Evolutionary conservation across 306 rosid genomes (phyloP), one percentile per base, ranked within the genome.

Genomic region (Heteromeles arbutifolia): DNA sequence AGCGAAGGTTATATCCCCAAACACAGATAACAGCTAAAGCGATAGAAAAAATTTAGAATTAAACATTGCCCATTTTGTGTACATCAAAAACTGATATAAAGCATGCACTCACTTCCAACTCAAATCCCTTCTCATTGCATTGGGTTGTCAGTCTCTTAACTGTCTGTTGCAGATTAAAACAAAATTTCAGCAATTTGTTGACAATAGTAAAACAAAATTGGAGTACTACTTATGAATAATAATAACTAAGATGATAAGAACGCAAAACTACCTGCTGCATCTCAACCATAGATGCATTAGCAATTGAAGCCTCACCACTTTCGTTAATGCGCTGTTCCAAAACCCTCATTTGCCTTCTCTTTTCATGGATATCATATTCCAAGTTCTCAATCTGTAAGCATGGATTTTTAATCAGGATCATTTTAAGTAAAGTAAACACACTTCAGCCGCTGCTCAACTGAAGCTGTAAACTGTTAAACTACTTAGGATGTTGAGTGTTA

Each of bases 331-430:
- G 88, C 80, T 96, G 97, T 45, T 96, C 99, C 78, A 96, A 84
- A 58, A 80, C 75, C 77, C 87, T 83, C 99, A 96, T 89, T 83
- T 96, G 98, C 83, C 88, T 89, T 84, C 89, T 87, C 81, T 96
- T 96, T 77, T 96, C 97, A 56, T 89, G 89, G 83, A 96, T 96
- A 84, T 96, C 99, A 73, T 70, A 86, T 82, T 96, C 99, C 87
- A 96, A 85, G 80, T 88, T 86, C 72, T 88, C 91, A 83, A 92
- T 89, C 97, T 96, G 88, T 52, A 73, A 70, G 74, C 72, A 74
- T 39, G 69, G 21, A 75, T n/a, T 64, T 54, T 31, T 69, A 52
- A 74, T 74, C 57, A 74, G 50, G n/a, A 37, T 5, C 19, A 17
- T 41, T 22, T 43, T 43, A 29, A 3, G 32, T 53, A 56, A 29